Base-by-base conservation (phyloP, 78 protist species). In the Chrysochromulina parva region DNA sequence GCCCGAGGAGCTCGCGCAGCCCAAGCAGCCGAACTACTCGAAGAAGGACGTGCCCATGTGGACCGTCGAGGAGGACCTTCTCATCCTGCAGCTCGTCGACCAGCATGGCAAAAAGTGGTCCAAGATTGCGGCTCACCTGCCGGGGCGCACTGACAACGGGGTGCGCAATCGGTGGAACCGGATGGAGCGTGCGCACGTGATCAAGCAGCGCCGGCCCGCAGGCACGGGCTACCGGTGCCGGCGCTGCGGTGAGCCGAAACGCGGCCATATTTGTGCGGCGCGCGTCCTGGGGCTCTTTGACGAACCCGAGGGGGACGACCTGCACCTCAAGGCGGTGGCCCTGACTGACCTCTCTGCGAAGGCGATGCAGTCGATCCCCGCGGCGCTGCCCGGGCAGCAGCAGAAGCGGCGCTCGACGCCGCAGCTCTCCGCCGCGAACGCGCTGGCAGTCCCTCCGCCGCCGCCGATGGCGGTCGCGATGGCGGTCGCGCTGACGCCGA, bases 111-210 rank as follows among this genome's bases (percentile, higher is more conserved):
- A 20, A 13, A 7, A 17, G 28, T 73, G 81, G 81, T 73, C 81
- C n/a, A 13, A 20, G 28, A 73, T 73, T 54, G 16, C 81, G 28
- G 28, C 38, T 22, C 19, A 11, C n/a, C 81, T 73, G 20, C 81
- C 81, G 54, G 81, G 81, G 10, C 50, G 81, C 20, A 47, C 81
- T 16, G 81, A 73, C 81, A 73, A 73, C 81, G 81, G 28, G 20
- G 81, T 73, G 81, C 81, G 81, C 81, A 73, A 73, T 22, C 48
- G 81, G 54, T 73, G 81, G 81, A 13, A 73, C 20, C 81, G 81
- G 11, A 13, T 73, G 22, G 55, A 73, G 81, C 81, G 38, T 5
- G 81, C 81, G 55, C 48, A 67, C 38, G 74, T 24, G 48, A 11
- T 67, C 28, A 9, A 19, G n/a, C 28, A 67, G 74, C 10, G 48